These are phyloP conservation scores for Aspergillus ruber DNA, from an alignment of 2,329 filamentous ascomycete genomes.

Conservation along the genomic window DNA sequence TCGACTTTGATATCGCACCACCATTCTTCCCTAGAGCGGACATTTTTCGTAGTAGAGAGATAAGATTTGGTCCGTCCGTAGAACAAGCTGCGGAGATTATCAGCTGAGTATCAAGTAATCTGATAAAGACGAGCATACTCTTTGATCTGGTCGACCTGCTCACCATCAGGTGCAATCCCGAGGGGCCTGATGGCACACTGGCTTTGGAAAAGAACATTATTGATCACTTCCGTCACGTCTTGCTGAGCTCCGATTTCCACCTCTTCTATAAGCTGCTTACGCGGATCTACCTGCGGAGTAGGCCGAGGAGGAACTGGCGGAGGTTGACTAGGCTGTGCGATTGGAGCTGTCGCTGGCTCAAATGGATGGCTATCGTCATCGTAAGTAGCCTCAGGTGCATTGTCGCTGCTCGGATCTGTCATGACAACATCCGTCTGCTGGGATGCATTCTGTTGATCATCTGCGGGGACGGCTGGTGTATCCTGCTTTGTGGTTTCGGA, in stretches of 20 bases:
- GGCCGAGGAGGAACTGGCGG: conserved; percentile 56
- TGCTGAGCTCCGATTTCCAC: conserved; percentile 68
- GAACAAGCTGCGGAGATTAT: conserved; percentile 37
- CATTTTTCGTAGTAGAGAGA: conserved; percentile 40
- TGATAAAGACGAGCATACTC: conserved; percentile 33
- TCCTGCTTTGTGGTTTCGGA: conserved; percentile 19
- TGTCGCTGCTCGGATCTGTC: conserved; percentile 15
- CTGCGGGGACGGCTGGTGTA: conserved; percentile 12
- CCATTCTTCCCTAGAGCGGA: conserved; percentile 49
- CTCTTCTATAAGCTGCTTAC: conserved; percentile 40
- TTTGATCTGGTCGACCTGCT: conserved; percentile 76
- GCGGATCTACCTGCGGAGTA: conserved; percentile 24
- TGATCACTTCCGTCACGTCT: conserved; percentile 93
- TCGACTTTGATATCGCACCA: conserved; percentile 60
- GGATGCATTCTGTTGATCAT: conserved; percentile 37
- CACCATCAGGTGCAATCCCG: conserved; percentile 59
- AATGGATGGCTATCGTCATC: conserved; percentile 4
- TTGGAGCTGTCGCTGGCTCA: conserved; percentile 7
- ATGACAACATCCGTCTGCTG: conserved; percentile 13
- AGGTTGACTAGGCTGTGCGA: conserved; percentile 40
- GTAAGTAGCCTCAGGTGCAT: conserved; percentile 5
- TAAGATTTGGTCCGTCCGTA: conserved; percentile 43
- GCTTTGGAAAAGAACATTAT: conserved; percentile 83
- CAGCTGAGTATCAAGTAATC: conserved; percentile 3
- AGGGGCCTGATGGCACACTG: conserved; percentile 75